Evolutionary conservation across 2,329 filamentous ascomycete genomes (phyloP).

Genomic region (Fonsecaea erecta): DNA sequence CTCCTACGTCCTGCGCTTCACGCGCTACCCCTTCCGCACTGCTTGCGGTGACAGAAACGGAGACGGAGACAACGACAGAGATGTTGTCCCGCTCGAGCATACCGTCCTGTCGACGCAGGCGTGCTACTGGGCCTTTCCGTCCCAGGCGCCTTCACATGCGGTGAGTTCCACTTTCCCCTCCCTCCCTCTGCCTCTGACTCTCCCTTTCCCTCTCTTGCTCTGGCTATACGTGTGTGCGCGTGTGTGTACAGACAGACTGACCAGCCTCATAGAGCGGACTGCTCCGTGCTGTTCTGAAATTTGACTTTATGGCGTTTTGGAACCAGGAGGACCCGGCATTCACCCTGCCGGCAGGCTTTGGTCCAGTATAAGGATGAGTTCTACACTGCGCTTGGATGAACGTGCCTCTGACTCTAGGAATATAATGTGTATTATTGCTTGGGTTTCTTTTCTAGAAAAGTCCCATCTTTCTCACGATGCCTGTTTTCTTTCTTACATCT

Average conservation of each 20-base stretch:
- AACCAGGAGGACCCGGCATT: slow-evolving; percentile 14
- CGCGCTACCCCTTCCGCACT: slow-evolving; percentile 11
- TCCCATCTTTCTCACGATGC: too few relatives aligned
- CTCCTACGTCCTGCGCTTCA: slow-evolving; percentile 14
- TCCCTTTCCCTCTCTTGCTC: too few relatives aligned
- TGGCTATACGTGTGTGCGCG: too few relatives aligned
- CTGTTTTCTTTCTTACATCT: background rate
- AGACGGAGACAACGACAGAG: background rate
- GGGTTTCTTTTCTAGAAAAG: too few relatives aligned
- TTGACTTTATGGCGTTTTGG: slow-evolving; percentile 29
- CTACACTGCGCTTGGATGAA: background rate
- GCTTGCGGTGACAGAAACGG: background rate
- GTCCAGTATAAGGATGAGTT: slow-evolving; percentile 5
- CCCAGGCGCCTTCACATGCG: slow-evolving; percentile 6
- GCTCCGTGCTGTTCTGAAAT: slow-evolving; percentile 11
- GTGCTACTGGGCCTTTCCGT: background rate
- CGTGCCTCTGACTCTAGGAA: too few relatives aligned
- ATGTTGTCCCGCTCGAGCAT: background rate
- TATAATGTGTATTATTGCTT: too few relatives aligned
- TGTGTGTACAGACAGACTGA: background rate
- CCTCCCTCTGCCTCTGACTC: too few relatives aligned
- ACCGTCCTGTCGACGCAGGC: slow-evolving; percentile 11
- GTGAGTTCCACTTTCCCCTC: slow-evolving; percentile 3
- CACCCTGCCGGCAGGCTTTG: slow-evolving; percentile 3
- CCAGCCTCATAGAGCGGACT: slow-evolving; percentile 1